These are phyloP conservation scores for Vitis amurensis DNA, from an alignment of 164 flowering plant genomes.

Conservation along the genomic window DNA sequence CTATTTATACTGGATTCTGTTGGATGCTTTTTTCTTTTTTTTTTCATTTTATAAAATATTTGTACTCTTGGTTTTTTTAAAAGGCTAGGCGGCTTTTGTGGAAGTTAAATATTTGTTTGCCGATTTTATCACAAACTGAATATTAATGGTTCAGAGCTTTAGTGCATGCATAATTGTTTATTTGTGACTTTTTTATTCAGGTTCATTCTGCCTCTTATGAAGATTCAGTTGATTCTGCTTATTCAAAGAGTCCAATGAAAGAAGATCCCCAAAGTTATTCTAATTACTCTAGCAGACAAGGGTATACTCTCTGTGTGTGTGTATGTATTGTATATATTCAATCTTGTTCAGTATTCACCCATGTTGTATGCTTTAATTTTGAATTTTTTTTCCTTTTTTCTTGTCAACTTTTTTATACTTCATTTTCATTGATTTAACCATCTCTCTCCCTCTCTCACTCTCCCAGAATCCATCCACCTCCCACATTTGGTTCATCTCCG, in stretches of 20 bases:
- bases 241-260: conserved; percentile 27
- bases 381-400: background rate
- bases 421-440: conserved; percentile 1
- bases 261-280: conserved; percentile 50
- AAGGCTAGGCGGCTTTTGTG: background rate
- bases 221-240: conserved; percentile 24
- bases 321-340: background rate
- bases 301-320: conserved; percentile 34
- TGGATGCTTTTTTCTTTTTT: too few relatives aligned
- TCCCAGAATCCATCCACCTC: conserved; percentile 42
- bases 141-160: background rate
- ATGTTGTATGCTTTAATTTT: background rate
- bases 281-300: conserved; percentile 28
- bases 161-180: background rate
- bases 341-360: background rate
- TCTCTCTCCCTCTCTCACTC: background rate
- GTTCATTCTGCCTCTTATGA: conserved; percentile 42
- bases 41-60: too few relatives aligned
- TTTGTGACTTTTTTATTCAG: conserved; percentile 22
- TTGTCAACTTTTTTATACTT: background rate
- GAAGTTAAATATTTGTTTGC: background rate
- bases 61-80: too few relatives aligned
- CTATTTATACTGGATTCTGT: too few relatives aligned
- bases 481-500: conserved; percentile 48
- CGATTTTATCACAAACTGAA: background rate